Evolutionary conservation across 2,329 filamentous ascomycete genomes (phyloP).

Genomic region (Hymenoscyphus albidus): DNA sequence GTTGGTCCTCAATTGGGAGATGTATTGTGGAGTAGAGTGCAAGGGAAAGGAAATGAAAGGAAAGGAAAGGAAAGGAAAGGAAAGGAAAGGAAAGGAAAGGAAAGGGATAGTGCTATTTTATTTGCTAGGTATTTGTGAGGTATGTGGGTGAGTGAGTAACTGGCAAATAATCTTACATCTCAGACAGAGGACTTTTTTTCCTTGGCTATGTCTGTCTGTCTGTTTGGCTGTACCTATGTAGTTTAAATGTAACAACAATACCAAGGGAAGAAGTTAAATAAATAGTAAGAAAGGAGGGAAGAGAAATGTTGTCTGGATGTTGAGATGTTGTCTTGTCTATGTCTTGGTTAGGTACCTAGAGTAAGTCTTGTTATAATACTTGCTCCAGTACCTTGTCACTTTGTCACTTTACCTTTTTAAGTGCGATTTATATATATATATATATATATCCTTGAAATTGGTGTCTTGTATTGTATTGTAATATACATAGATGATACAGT

Average conservation of each 20-base stretch:
- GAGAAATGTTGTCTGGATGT: background rate
- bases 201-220: background rate
- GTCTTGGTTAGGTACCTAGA: background rate
- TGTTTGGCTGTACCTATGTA: too few species aligned
- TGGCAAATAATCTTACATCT: too few species aligned
- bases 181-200: background rate
- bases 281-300: background rate
- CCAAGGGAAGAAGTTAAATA: background rate
- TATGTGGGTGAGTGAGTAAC: background rate
- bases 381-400: too few species aligned
- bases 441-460: too few species aligned
- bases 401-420: too few species aligned
- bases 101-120: background rate
- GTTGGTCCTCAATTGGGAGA: background rate
- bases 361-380: background rate
- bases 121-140: background rate
- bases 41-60: background rate
- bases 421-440: too few species aligned
- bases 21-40: background rate
- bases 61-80: background rate
- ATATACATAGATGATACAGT: too few species aligned
- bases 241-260: background rate
- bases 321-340: too few species aligned
- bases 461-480: too few species aligned
- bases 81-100: too few species aligned